Base-by-base conservation (phyloP, 192 early-diverging fungal genomes). In the Umbelopsis sp. region DNA sequence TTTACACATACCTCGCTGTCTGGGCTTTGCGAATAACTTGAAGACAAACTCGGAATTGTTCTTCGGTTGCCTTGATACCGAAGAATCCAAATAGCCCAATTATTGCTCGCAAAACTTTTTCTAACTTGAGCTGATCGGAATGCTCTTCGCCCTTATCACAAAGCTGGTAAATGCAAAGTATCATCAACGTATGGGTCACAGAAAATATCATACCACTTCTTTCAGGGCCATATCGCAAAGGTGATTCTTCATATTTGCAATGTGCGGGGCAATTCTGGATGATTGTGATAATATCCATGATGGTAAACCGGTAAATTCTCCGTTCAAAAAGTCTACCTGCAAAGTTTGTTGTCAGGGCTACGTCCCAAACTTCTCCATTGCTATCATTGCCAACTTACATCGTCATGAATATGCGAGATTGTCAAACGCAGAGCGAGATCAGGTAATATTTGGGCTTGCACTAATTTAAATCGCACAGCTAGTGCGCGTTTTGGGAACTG, bases 281-380 rank as follows among this genome's bases (percentile, higher is more conserved):
- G 71, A 70, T 22, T 77, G 76, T 2, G 67, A 68, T 20, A 73
- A 20, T 37, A 77, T 73, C 76, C 76, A 77, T 8, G 58, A 52
- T 20, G 70, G 68, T 22, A 64, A 48, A 1, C 46, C 22, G 55
- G 27, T 49, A 25, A 77, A 73, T 6, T 73, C 16, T 4, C 76
- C 71, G 30, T 72, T 77, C 20, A 77, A 49, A 50, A 73, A 77
- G 15, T 73, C 68, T 27, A 67, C 61, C 67, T 77, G 9, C 35
- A 4, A 3, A 25, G 25, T 13, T 16, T 20, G 16, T 12, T 48
- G 30, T 6, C 33, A 64, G 37, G 37, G 7, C 37, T 30, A 30
- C 3, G 27, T 30, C 27, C 27, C 27, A 3, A 30, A 30, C 1
- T 30, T 30, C 27, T 30, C 27, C 3, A 30, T 30, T 30, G 3